phyloP scores from a whole-genome alignment of 176 grass and related monocot species.

The Carex cristatella region DNA sequence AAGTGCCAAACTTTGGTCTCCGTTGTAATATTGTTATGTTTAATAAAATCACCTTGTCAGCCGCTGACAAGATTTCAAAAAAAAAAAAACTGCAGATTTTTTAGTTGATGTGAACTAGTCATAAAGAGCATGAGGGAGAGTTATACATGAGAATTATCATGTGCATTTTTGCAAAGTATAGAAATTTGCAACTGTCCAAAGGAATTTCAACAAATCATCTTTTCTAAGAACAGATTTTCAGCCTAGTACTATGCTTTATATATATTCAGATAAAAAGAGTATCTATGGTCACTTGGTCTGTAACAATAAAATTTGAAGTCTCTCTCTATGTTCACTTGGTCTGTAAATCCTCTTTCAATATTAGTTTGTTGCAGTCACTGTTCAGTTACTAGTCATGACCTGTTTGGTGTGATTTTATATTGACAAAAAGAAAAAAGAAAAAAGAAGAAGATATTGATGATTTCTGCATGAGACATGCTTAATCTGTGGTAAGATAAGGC shows the following conservation, averaged over 20 bases:
- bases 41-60: too few species aligned
- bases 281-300: too few species aligned
- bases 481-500: background rate
- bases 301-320: background rate
- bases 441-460: background rate
- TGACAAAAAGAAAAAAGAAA: background rate
- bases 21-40: too few species aligned
- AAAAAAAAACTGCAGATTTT: background rate
- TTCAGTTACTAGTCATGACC: background rate
- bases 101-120: background rate
- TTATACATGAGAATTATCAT: too few species aligned
- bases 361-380: background rate
- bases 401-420: background rate
- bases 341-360: background rate
- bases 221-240: too few species aligned
- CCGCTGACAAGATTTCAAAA: too few species aligned
- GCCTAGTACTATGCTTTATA: too few species aligned
- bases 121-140: background rate
- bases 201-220: too few species aligned
- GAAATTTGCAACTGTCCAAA: too few species aligned
- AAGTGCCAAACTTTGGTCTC: too few species aligned
- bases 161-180: too few species aligned
- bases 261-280: too few species aligned
- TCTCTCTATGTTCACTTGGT: background rate
- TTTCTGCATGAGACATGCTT: background rate